Base-by-base conservation (phyloP, 225 moss, liverwort and hornwort species). In the Physcomitrellopsis africana region DNA sequence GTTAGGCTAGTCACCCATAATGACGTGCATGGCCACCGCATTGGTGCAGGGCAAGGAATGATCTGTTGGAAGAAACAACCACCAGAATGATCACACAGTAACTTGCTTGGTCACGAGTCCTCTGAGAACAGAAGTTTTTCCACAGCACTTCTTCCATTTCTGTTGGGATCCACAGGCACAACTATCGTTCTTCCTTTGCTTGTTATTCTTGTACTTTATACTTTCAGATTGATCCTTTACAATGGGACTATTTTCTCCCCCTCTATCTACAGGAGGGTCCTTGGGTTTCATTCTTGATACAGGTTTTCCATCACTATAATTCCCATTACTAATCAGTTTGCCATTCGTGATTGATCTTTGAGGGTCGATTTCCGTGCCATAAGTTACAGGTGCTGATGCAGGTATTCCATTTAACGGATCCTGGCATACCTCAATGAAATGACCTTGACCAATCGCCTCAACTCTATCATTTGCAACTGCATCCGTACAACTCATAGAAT, bases 141-240 rank as follows among this genome's bases (percentile, higher is more conserved):
- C 76, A 32, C 79, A 89, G 46, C 83, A 89, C 70, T 87, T 80
- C 46, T 90, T 87, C 75, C 73, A 82, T 74, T 81, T 87, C 56
- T 79, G 79, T 67, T 71, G 79, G 19, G 69, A 88, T 2, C 84
- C 81, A 76, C 85, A 89, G 51, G 68, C 56, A 52, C 87, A 92
- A 57, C 75, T 87, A 78, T 76, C 80, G 65, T 89, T 89, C 16
- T 76, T 79, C 63, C 75, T 76, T 81, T 89, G 55, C 37, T 87
- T 87, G 0, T 8, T 16, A 37, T 37, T 37, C 32, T 37, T 37
- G 32, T 63, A 70, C 16, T 78, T 86, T 1, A 51, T 63, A 8
- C 6, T 15, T 65, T 2, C 0, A 45, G 54, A 22, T 27, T 47
- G 12, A 68, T 66, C 11, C 10, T 59, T 56, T 0, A 58, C 14